Percentiles rank a stretch among this genome's conserved stretches.
phyloP scores from a whole-genome alignment of 495 filamentous ascomycete species.

The Xylaria castorea region DNA sequence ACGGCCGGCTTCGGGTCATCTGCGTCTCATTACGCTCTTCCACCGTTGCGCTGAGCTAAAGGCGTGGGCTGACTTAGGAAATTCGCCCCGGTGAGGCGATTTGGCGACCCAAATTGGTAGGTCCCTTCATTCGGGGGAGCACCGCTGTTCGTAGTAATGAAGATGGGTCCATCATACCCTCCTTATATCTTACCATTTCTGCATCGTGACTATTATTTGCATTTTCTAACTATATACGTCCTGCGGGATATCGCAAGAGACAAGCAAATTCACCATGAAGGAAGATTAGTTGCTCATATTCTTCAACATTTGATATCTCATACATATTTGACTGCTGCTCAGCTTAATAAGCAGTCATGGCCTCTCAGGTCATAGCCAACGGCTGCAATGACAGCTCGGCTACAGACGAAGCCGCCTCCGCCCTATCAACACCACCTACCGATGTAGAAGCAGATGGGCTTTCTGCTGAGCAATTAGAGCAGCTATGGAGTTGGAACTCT shows the following conservation, averaged over 20 bases:
- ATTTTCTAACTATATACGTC: background rate
- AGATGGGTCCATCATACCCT: constrained; percentile 16
- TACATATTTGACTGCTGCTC: background rate
- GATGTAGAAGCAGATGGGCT: constrained; percentile 39
- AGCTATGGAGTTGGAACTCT: constrained; percentile 51
- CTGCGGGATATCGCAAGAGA: background rate
- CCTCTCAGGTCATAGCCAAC: background rate
- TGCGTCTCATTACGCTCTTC: constrained; percentile 28
- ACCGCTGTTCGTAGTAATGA: constrained; percentile 23
- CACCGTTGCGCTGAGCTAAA: constrained; percentile 4
- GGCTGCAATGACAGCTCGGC: constrained; percentile 30
- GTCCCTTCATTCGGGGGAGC: constrained; percentile 3
- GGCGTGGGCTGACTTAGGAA: constrained; percentile 27
- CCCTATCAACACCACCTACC: constrained; percentile 40
- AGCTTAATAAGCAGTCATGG: background rate
- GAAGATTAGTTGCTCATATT: background rate
- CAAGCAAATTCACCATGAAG: background rate
- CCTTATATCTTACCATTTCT: constrained; percentile 5
- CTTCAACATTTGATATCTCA: background rate
- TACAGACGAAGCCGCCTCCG: constrained; percentile 36
- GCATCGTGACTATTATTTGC: constrained; percentile 4
- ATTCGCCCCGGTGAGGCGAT: constrained; percentile 5
- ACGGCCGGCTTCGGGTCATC: constrained; percentile 25
- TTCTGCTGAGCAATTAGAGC: constrained; percentile 39
- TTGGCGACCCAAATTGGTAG: background rate